Base-by-base conservation (phyloP, 2,329 filamentous ascomycete species). In the Talaromyces sp. region DNA sequence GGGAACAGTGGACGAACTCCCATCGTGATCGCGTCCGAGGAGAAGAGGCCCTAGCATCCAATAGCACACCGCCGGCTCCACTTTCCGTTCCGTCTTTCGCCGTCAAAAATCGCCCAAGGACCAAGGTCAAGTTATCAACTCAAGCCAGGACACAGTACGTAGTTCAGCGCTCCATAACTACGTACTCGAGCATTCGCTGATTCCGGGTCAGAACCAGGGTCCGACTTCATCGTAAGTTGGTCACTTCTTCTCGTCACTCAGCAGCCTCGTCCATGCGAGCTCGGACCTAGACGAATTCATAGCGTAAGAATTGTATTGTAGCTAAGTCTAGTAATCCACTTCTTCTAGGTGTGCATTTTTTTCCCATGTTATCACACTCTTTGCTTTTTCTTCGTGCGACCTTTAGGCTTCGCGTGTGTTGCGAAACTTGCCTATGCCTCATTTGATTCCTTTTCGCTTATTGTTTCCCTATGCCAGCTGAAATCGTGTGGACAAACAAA, bases 61-160 rank as follows among this genome's bases (percentile, higher is more conserved):
- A 56, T 56, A 28, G 40, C 10, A 45, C 17, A 10, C 6, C 2
- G n/a, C 19, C 54, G 54, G 54, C 54, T 56, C 54, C 54, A 56
- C 54, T 56, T 56, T 17, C 54, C 54, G 54, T 21, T 22, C 45
- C 54, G 41, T 40, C 41, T 33, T 56, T 56, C 25, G 52, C 52
- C 52, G 53, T 53, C 53, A 17, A 46, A 19, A 48, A 19, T 33
- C 25, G 10, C 25, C 28, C 52, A 40, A 19, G 9, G 21, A 17
- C 36, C 1, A n/a, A 28, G 25, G 21, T 33, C 37, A n/a, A n/a
- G n/a, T n/a, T n/a, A n/a, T n/a, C n/a, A n/a, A n/a, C n/a, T n/a
- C n/a, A n/a, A n/a, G n/a, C n/a, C n/a, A n/a, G n/a, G n/a, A n/a
- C n/a, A n/a, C n/a, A n/a, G n/a, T 17, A 37, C 28, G n/a, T 11